A percentile compares a stretch with the other conserved stretches of the same genome.
These are phyloP conservation scores for Phoma sp. DNA, from an alignment of 2,329 filamentous ascomycete genomes.

Conservation along the genomic window DNA sequence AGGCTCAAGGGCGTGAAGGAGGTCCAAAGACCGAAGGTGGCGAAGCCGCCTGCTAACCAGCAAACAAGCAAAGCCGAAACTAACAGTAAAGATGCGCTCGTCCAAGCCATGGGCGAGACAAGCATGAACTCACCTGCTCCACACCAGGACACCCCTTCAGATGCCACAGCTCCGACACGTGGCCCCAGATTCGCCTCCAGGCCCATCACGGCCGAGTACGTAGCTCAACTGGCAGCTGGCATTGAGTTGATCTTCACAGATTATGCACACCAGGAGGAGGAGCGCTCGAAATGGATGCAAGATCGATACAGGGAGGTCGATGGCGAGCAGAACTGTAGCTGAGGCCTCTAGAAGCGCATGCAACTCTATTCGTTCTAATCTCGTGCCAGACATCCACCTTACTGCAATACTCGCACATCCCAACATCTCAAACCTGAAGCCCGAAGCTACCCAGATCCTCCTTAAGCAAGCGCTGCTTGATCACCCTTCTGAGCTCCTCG, in stretches of 20 bases:
- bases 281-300: constrained; percentile 34
- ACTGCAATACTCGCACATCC: constrained; percentile 38
- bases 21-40: constrained; percentile 16
- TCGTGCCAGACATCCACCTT: constrained; percentile 38
- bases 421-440: constrained; percentile 40
- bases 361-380: neutral
- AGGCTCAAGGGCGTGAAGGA: constrained; percentile 41
- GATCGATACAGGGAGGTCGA: constrained; percentile 32
- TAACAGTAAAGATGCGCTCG: constrained; percentile 30
- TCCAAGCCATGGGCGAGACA: constrained; percentile 32
- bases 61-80: constrained; percentile 8
- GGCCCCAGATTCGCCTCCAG: constrained; percentile 29
- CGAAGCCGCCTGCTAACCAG: constrained; percentile 3
- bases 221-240: constrained; percentile 39
- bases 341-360: too few species aligned
- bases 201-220: constrained; percentile 33
- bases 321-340: constrained; percentile 34
- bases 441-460: constrained; percentile 35
- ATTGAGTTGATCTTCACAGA: constrained; percentile 45
- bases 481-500: constrained; percentile 25
- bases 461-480: constrained; percentile 37
- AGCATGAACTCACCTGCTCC: constrained; percentile 28
- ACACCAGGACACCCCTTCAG: constrained; percentile 12
- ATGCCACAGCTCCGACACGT: constrained; percentile 12
- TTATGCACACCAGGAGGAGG: constrained; percentile 42